Percentiles rank a stretch among this genome's conserved stretches.
Evolutionary conservation across 140 eudicot species (phyloP).

Genomic region (Flaveria floridana): DNA sequence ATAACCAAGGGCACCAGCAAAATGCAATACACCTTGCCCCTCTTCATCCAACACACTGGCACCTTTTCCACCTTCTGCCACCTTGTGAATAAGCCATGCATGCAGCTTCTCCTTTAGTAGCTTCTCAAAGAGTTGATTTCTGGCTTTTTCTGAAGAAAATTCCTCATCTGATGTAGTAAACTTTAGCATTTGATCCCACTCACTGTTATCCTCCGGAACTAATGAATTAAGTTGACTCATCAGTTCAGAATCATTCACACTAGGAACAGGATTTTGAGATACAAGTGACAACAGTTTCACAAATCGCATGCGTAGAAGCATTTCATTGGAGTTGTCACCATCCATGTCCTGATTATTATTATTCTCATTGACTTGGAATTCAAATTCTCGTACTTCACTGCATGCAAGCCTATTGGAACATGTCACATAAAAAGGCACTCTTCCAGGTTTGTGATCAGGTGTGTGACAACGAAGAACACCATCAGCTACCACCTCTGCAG

Average conservation of each 20-base stretch:
- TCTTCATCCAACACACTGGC: slow-evolving; percentile 73
- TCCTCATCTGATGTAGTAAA: slow-evolving; percentile 41
- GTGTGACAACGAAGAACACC: slow-evolving; percentile 86
- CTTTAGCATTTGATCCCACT: slow-evolving; percentile 65
- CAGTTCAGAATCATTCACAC: slow-evolving; percentile 39
- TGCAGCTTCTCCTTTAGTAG: slow-evolving; percentile 68
- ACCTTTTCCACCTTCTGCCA: slow-evolving; percentile 87
- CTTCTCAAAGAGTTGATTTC: slow-evolving; percentile 57
- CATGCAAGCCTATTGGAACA: slow-evolving; percentile 92
- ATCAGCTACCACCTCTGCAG: slow-evolving; percentile 71
- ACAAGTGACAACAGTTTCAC: slow-evolving; percentile 55
- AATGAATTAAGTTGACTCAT: slow-evolving; percentile 45
- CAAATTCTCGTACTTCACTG: slow-evolving; percentile 95
- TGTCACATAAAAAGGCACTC: slow-evolving; percentile 84
- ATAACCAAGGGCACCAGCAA: slow-evolving; percentile 91
- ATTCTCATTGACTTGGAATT: slow-evolving; percentile 46
- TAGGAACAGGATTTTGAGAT: slow-evolving; percentile 36
- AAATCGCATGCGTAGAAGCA: slow-evolving; percentile 59
- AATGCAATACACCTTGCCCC: slow-evolving; percentile 91
- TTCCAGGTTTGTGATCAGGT: slow-evolving; percentile 71
- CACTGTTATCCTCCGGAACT: slow-evolving; percentile 52
- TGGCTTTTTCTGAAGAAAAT: slow-evolving; percentile 44
- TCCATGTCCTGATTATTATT: slow-evolving; percentile 31
- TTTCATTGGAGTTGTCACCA: slow-evolving; percentile 43
- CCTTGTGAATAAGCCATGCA: slow-evolving; percentile 74